Conservation (phyloP, 225 moss, liverwort and hornwort species). For the Polytrichum formosum region DNA sequence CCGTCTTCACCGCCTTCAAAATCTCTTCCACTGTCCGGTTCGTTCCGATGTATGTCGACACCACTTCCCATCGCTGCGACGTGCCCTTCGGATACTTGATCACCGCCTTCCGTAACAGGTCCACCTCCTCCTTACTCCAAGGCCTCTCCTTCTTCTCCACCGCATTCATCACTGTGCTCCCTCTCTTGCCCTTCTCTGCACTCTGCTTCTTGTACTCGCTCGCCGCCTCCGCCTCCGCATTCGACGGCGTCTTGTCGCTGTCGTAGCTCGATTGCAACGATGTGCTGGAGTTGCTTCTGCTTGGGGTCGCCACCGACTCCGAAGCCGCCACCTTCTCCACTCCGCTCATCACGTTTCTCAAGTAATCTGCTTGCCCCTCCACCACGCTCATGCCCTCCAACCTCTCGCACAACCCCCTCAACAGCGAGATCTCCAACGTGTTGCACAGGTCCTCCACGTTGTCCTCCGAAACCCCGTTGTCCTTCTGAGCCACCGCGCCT, state of each 20-base stretch:
- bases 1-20: conserved; percentile 72
- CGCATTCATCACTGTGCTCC: conserved; percentile 21
- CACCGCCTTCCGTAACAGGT: conserved; percentile 80
- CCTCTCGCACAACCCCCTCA: conserved; percentile 68
- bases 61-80: conserved; percentile 96
- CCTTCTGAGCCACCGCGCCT: conserved; percentile 37
- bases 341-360: conserved; percentile 46
- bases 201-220: conserved; percentile 22
- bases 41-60: conserved; percentile 79
- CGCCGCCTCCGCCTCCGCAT: conserved; percentile 18
- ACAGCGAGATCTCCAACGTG: conserved; percentile 61
- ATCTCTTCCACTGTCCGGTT: conserved; percentile 86
- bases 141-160: conserved; percentile 73
- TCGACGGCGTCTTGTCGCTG: conserved; percentile 4
- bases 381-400: conserved; percentile 44
- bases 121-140: conserved; percentile 86
- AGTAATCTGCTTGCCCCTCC: conserved; percentile 45
- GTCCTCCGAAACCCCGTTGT: conserved; percentile 57
- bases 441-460: conserved; percentile 65
- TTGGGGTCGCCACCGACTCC: conserved; percentile 39
- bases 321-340: conserved; percentile 45
- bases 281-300: conserved; percentile 19
- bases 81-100: conserved; percentile 89
- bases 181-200: conserved; percentile 40
- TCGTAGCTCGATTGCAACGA: conserved; percentile 7